Evolutionary conservation across 2,329 filamentous ascomycete genomes (phyloP), one percentile per base, ranked within the genome.

Genomic region (Pseudopyricularia cyperi): DNA sequence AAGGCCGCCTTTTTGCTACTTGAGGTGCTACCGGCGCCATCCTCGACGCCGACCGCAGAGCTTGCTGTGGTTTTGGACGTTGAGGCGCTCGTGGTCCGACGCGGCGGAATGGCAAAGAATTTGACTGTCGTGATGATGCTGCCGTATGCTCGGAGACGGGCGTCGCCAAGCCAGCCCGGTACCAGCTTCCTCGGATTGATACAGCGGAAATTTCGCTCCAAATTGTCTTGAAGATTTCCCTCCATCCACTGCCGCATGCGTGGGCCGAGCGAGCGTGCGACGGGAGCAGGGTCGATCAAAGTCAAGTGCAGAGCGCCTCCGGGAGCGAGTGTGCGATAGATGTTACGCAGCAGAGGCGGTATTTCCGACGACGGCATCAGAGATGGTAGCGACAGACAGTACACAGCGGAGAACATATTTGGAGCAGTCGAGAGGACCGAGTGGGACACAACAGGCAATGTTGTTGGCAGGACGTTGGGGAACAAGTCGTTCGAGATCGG

Each of bases 201-300:
- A 57, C 80, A 84, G 8, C 77, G 73, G 52, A 78, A 82, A 15
- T 74, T 67, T 22, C 70, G 69, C 59, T 82, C 77, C 0, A 87
- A 64, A 53, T 81, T 82, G 7, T 76, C 62, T 2, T 83, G 62
- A 0, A 87, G 67, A 50, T 83, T 70, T 3, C 76, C 70, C 44
- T 83, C 77, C 2, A 87, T 67, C 83, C 83, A 87, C 1, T 68
- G 62, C 34, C 75, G 69, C 60, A 87, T 66, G 1, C 67, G 66
- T 0, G 77, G 79, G 0, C 83, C 83, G 24, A 79, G 67, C 0
- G 75, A 80, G 2, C 69, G 65, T 3, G 74, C 66, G 1, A 75
- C 67, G 0, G 83, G 83, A 7, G 76, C 66, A 0, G 83, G 79
- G 53, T 87, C 80, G 56, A 86, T 76, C 17, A 86, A 65, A 0